Conservation (phyloP, 1,284 basidiomycete genomes). For the Ustilago bromivora region DNA sequence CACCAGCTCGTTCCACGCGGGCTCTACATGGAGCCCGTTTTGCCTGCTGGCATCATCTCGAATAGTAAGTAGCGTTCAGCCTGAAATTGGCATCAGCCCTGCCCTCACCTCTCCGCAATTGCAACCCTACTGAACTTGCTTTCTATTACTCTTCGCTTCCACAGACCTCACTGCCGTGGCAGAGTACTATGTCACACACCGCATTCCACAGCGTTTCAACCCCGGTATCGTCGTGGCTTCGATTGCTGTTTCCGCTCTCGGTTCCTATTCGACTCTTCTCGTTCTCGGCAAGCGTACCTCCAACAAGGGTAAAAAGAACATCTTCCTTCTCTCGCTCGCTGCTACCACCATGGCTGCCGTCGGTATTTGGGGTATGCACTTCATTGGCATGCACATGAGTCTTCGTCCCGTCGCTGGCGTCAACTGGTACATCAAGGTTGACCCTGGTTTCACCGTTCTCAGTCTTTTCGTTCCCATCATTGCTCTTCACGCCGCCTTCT, state of each 20-base stretch:
- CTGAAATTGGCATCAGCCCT: not conserved
- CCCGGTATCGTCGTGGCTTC: conserved; percentile 72
- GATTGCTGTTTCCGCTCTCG: conserved; percentile 72
- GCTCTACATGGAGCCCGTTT: conserved; percentile 50
- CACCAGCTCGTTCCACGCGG: conserved; percentile 40
- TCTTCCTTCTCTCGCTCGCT: conserved; percentile 72
- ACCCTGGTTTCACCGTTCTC: conserved; percentile 72
- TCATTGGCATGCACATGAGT: conserved; percentile 72
- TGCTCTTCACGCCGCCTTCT: conserved; percentile 71
- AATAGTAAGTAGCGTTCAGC: conserved; percentile 20
- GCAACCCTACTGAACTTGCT: not conserved
- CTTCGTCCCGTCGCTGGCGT: conserved; percentile 69
- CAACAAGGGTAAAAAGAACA: conserved; percentile 71
- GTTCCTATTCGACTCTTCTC: conserved; percentile 72
- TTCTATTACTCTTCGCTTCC: not conserved
- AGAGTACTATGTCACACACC: conserved; percentile 68
- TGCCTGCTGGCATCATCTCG: conserved; percentile 33
- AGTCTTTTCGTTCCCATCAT: conserved; percentile 72
- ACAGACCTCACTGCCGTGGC: conserved; percentile 65
- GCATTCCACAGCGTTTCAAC: conserved; percentile 71
- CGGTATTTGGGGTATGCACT: conserved; percentile 71
- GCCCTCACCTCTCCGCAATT: not conserved
- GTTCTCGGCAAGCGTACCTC: conserved; percentile 72
- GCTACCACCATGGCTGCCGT: conserved; percentile 72
- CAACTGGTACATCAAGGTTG: conserved; percentile 71